phyloP scores from a whole-genome alignment of 2,329 filamentous ascomycete genomes.

The Epichloe coenophiala region DNA sequence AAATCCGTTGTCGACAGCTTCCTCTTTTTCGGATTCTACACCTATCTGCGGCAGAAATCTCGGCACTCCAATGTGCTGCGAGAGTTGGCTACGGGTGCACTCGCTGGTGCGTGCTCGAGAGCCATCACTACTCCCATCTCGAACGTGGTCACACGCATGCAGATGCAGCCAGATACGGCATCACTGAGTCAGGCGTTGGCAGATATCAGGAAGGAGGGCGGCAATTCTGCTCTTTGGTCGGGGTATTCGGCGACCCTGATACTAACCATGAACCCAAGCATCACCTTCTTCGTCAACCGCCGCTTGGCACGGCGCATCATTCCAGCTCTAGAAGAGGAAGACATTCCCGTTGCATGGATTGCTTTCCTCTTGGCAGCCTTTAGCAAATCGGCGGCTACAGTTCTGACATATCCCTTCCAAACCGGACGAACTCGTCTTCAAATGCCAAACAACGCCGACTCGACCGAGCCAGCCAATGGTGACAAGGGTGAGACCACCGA shows the following conservation, averaged over 20 bases:
- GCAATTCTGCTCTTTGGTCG: slow-evolving; percentile 68
- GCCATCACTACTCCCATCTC: slow-evolving; percentile 67
- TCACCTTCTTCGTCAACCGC: slow-evolving; percentile 77
- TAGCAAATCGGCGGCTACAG: slow-evolving; percentile 65
- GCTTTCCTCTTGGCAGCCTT: slow-evolving; percentile 49
- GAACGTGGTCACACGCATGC: slow-evolving; percentile 71
- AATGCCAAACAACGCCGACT: slow-evolving; percentile 29
- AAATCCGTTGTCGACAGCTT: slow-evolving; percentile 66
- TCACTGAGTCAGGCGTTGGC: slow-evolving; percentile 44
- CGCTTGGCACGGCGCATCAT: slow-evolving; percentile 49
- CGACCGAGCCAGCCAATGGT: not conserved
- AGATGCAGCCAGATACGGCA: slow-evolving; percentile 43
- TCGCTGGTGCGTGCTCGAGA: slow-evolving; percentile 63
- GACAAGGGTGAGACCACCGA: slow-evolving; percentile 6
- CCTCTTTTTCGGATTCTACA: slow-evolving; percentile 78
- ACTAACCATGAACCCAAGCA: slow-evolving; percentile 70
- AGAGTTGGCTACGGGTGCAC: slow-evolving; percentile 60
- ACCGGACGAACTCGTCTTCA: slow-evolving; percentile 73
- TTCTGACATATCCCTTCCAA: slow-evolving; percentile 73
- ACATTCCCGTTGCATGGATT: slow-evolving; percentile 24
- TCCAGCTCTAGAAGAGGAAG: slow-evolving; percentile 29
- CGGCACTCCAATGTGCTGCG: slow-evolving; percentile 46
- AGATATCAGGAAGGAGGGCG: slow-evolving; percentile 55
- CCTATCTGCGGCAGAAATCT: slow-evolving; percentile 28
- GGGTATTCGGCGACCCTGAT: slow-evolving; percentile 73